Base-by-base conservation (phyloP, 192 early-diverging fungal species). In the Borealophlyctis nickersoniae region DNA sequence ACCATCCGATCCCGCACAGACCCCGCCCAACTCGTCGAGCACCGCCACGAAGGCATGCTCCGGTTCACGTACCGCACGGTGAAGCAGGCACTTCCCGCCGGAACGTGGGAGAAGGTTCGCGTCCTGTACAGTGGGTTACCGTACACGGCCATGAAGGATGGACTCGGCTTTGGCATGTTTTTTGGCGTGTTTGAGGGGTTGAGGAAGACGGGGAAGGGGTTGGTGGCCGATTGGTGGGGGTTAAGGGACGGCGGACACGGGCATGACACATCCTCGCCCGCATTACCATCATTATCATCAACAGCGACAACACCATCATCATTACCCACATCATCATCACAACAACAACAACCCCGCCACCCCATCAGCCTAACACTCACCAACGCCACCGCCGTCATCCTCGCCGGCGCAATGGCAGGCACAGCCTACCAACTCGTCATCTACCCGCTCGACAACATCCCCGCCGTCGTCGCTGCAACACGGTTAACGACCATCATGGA, bases 181-280 rank as follows among this genome's bases (percentile, higher is more conserved):
- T 83, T 83, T 64, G 77, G 77, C 22, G 35, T 81, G 4, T 83
- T 81, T 67, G 79, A 83, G 34, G 66, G 57, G 28, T 22, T 73
- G 22, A 60, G 73, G 2, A 52, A 71, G 30, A 14, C 60, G 11
- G 77, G 76, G 7, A 77, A 79, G 34, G 49, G 61, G 5, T 19
- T 66, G 29, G 79, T 76, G 31, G 51, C 64, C 27, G 62, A 55
- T 45, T n/a, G 65, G 33, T 75, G 61, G 39, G 57, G 29, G n/a
- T 35, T 68, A 4, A 4, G 36, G 19, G 63, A 1, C 24, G 14
- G 13, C 9, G 65, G 57, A 35, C 62, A 24, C 58, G 34, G 13
- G 68, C 60, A 34, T 36, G 51, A 30, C 27, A 24, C 16, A 7
- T 13, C 7, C 9, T 7, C 9, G 9, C 7, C 19, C 39, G 7